Percentiles rank a stretch among this genome's conserved stretches.
Evolutionary conservation across 2,329 filamentous ascomycete species (phyloP).

Genomic region (Xylariaceae sp.): DNA sequence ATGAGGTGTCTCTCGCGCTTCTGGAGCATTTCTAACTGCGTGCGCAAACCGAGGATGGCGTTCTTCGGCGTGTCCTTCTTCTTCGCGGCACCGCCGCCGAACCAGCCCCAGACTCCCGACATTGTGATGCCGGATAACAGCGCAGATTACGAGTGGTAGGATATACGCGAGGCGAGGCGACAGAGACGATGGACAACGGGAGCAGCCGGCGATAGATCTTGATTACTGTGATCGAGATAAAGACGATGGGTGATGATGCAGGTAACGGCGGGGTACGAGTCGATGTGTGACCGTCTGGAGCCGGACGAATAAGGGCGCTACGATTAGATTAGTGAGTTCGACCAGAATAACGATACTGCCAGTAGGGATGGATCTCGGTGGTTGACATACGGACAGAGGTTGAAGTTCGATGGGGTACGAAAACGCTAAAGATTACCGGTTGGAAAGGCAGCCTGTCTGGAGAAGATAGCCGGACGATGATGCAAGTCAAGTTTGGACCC

Average conservation of each 20-base stretch:
- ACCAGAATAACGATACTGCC: not conserved
- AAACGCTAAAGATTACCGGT: conserved; percentile 2
- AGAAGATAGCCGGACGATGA: conserved; percentile 15
- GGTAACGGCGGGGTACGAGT: conserved; percentile 24
- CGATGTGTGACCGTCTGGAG: conserved; percentile 12
- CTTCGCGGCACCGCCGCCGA: conserved; percentile 79
- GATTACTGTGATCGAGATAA: conserved; percentile 6
- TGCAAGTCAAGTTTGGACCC: conserved; percentile 19
- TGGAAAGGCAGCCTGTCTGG: not conserved
- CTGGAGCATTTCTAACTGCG: conserved; percentile 94
- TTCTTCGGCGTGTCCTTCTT: conserved; percentile 94
- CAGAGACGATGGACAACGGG: not conserved
- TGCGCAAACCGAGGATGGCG: conserved; percentile 81
- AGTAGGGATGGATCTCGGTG: not conserved
- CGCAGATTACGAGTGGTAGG: conserved; percentile 9
- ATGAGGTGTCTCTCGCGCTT: conserved; percentile 91
- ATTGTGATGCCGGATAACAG: conserved; percentile 38
- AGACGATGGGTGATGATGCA: not conserved
- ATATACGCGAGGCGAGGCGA: not conserved
- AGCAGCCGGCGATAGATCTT: conserved; percentile 5
- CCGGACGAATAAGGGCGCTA: not conserved
- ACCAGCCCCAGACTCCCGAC: conserved; percentile 80
- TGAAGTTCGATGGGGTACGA: not conserved
- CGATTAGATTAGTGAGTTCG: conserved; percentile 2
- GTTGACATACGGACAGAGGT: not conserved